Conservation (phyloP, 257 asterid genomes). For the Catharanthus roseus region DNA sequence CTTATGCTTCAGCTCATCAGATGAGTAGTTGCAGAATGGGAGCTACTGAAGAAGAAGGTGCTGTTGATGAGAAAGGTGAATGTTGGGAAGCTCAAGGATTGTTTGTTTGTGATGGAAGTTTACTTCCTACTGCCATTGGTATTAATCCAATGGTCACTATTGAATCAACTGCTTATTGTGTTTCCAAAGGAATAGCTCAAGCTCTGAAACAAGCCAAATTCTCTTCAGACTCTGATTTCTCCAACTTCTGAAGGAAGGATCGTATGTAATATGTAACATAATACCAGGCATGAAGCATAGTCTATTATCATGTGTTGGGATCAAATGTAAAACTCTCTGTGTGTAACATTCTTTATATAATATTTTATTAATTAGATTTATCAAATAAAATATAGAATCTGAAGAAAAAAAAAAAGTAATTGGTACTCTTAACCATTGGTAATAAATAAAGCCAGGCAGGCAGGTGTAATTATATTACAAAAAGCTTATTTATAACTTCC, state of each 20-base stretch:
- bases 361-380: too few relatives aligned
- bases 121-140: conserved; percentile 76
- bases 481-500: conserved; percentile 11
- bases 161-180: conserved; percentile 75
- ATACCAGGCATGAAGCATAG: too few relatives aligned
- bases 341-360: too few relatives aligned
- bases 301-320: too few relatives aligned
- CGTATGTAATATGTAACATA: too few relatives aligned
- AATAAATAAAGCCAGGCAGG: too few relatives aligned
- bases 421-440: too few relatives aligned
- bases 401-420: too few relatives aligned
- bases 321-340: too few relatives aligned
- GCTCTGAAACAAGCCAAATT: conserved; percentile 22
- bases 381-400: too few relatives aligned
- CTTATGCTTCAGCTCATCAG: conserved; percentile 83
- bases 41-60: conserved; percentile 54
- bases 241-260: background rate
- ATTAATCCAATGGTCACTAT: conserved; percentile 88
- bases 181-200: conserved; percentile 51
- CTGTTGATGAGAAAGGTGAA: conserved; percentile 74
- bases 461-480: too few relatives aligned
- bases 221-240: conserved; percentile 1
- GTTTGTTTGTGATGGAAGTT: conserved; percentile 80
- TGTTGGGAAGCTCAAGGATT: conserved; percentile 86
- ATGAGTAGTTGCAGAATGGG: conserved; percentile 93